Evolutionary conservation across 495 filamentous ascomycete genomes (phyloP), one percentile per base, ranked within the genome.

Genomic region (Aspergillus sclerotiicarbonarius): DNA sequence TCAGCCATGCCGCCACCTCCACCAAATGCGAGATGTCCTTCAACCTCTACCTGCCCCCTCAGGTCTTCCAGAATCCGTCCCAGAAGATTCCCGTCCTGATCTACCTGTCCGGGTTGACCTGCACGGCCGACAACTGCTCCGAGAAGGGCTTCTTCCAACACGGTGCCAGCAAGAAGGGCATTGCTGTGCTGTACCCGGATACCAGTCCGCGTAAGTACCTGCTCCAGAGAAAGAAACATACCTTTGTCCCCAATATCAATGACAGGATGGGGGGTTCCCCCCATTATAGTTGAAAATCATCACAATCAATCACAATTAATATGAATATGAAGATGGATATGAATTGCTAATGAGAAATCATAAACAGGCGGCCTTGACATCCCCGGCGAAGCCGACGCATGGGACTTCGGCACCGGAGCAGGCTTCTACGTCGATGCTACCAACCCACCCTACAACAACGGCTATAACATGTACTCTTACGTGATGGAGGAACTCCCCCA

Each of bases 351-450:
- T n/a, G n/a, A n/a, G n/a, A n/a, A n/a, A n/a, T n/a, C n/a, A n/a
- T n/a, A n/a, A n/a, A n/a, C 13, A 87, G 79, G 83, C 20, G 92
- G 92, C 0, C 78, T 93, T 1, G 77, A 85, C 54, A 86, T 96
- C 48, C 72, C 85, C 31, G 91, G 90, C 64, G 90, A 96, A 71
- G 84, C 91, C 60, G 92, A 94, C 41, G 60, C 77, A 33, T 98
- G 85, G 75, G 94, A 98, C 75, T 98, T 98, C 68, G 94, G 94
- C 59, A 80, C 82, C 46, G 92, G 88, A 19, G 94, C 94, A 7
- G 89, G 90, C 44, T 98, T 98, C 81, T 98, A 98, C 81, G 77
- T 98, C 63, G 87, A 98, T 71, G 95, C 94, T 8, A 94, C 89
- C 0, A 79, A 78, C 32, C 79, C 80, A 2, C 91, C 90, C 0